Percentiles rank a stretch among this genome's conserved stretches.
Evolutionary conservation across 306 rosid genomes (phyloP).

Genomic region (Cicer arietinum): DNA sequence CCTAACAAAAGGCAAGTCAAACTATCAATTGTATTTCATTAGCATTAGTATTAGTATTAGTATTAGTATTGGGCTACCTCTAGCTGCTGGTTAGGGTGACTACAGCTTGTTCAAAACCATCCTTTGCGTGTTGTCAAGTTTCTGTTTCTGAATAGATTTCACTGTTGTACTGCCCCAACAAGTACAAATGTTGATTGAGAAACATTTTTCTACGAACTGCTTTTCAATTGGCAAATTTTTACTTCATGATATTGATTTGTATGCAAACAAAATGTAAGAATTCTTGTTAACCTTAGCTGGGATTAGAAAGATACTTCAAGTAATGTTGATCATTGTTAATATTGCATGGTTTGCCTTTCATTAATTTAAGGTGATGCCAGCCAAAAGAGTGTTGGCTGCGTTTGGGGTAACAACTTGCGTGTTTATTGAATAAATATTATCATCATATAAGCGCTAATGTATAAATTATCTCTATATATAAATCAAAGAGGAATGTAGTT

Average conservation of each 20-base stretch:
- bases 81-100: conserved; percentile 30
- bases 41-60: background rate
- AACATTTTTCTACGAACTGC: conserved; percentile 7
- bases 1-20: conserved; percentile 1
- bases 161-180: background rate
- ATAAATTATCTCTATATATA: background rate
- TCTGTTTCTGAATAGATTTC: conserved; percentile 22
- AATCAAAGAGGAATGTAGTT: background rate
- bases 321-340: conserved; percentile 18
- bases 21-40: conserved; percentile 4
- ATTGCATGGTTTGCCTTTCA: conserved; percentile 17
- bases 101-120: conserved; percentile 19
- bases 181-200: conserved; percentile 5
- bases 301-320: conserved; percentile 22
- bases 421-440: background rate
- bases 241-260: conserved; percentile 11
- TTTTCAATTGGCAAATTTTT: conserved; percentile 14
- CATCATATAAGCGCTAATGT: background rate
- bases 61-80: conserved; percentile 23
- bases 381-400: background rate
- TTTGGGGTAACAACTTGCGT: background rate
- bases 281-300: conserved; percentile 15
- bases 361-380: background rate
- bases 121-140: background rate
- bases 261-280: conserved; percentile 1